A percentile compares a stretch with the other conserved stretches of the same genome.
Conservation (phyloP, 169 alveolate genomes). For the Plasmodium sp. region DNA sequence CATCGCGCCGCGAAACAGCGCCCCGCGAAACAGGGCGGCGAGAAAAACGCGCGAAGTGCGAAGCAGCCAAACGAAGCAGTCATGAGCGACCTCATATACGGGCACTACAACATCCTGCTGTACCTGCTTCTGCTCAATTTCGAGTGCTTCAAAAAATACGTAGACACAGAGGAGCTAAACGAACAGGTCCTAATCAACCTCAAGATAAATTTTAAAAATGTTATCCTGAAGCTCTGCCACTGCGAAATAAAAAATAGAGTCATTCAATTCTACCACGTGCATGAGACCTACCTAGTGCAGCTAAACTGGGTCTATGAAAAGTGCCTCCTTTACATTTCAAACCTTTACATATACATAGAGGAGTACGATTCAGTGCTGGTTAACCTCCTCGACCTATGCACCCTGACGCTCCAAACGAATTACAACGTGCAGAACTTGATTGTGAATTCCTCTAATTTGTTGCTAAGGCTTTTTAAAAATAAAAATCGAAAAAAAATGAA, state of each 20-base stretch:
- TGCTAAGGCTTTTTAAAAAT: constrained; percentile 17
- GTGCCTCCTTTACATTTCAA: constrained; percentile 24
- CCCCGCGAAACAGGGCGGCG: too few species aligned
- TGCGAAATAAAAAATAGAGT: constrained; percentile 51
- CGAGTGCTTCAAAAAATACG: constrained; percentile 22
- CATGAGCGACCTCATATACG: constrained; percentile 39
- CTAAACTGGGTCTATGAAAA: constrained; percentile 43
- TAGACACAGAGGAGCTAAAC: constrained; percentile 25
- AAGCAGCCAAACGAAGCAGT: neutral
- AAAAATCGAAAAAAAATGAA: constrained; percentile 11
- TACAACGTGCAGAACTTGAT: constrained; percentile 54
- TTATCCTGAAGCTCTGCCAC: constrained; percentile 12
- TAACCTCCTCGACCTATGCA: constrained; percentile 27
- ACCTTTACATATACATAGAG: constrained; percentile 41
- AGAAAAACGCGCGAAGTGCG: neutral
- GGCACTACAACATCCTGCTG: constrained; percentile 44
- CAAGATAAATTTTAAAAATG: constrained; percentile 38
- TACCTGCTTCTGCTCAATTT: constrained; percentile 40
- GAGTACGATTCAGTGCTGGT: constrained; percentile 54
- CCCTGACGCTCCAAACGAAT: constrained; percentile 35
- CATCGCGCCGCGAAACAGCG: neutral
- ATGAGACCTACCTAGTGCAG: constrained; percentile 36
- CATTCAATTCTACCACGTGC: constrained; percentile 52
- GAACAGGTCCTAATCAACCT: constrained; percentile 18
- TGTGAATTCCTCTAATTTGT: constrained; percentile 19